Percentiles rank a stretch among this genome's conserved stretches.
Evolutionary conservation across 176 grass and related monocot genomes (phyloP).

Genomic region (Themeda triandra): DNA sequence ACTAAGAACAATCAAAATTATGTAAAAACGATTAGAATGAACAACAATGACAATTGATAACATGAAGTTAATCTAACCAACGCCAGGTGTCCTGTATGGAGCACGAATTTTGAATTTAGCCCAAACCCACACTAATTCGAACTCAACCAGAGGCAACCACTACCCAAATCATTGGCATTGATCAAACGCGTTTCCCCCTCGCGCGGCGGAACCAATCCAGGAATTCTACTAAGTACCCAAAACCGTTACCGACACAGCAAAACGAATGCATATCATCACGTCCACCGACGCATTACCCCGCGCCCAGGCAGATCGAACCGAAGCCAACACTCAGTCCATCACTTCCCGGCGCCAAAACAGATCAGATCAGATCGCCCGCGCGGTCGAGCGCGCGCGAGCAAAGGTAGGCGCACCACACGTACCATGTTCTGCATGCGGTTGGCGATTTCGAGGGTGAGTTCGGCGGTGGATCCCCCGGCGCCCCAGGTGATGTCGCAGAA

Average conservation of each 20-base stretch:
- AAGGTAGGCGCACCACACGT: background rate
- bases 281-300: background rate
- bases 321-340: background rate
- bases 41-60: background rate
- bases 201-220: background rate
- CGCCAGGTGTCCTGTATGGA: background rate
- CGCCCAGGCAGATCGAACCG: background rate
- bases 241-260: background rate
- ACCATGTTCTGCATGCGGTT: constrained; percentile 96
- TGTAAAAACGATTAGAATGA: background rate
- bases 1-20: background rate
- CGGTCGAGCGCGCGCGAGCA: background rate
- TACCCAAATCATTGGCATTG: background rate
- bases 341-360: background rate
- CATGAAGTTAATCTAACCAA: background rate
- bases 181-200: background rate
- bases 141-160: background rate
- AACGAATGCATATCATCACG: background rate
- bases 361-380: constrained; percentile 40
- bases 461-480: constrained; percentile 88
- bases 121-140: background rate
- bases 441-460: constrained; percentile 80
- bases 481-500: constrained; percentile 99
- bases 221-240: background rate
- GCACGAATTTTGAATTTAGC: background rate